phyloP scores from a whole-genome alignment of 2,329 filamentous ascomycete genomes.

The Cladophialophora bantiana region DNA sequence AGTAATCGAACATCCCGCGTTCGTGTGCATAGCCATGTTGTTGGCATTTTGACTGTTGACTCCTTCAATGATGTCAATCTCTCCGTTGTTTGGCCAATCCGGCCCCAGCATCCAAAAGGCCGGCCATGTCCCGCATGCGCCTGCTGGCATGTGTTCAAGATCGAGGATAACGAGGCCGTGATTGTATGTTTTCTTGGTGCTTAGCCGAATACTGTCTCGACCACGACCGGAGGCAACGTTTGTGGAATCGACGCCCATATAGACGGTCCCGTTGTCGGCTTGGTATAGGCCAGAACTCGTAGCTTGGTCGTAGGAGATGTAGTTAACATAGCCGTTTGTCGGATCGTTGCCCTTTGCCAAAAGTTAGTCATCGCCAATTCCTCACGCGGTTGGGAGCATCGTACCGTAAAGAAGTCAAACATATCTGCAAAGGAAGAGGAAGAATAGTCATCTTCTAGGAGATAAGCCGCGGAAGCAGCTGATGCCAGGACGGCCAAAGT shows the following conservation, averaged over 20 bases:
- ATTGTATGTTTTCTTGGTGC: slow-evolving; percentile 68
- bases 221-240: slow-evolving; percentile 65
- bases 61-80: slow-evolving; percentile 77
- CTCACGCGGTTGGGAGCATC: slow-evolving; percentile 27
- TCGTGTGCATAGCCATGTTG: slow-evolving; percentile 72
- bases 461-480: slow-evolving; percentile 46
- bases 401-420: slow-evolving; percentile 60
- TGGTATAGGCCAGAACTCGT: slow-evolving; percentile 64
- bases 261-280: slow-evolving; percentile 63
- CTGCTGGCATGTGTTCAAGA: slow-evolving; percentile 76
- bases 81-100: slow-evolving; percentile 68
- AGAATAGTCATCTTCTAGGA: slow-evolving; percentile 58
- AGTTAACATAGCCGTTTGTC: slow-evolving; percentile 77
- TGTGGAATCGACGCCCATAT: slow-evolving; percentile 72
- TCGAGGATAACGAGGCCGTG: slow-evolving; percentile 75
- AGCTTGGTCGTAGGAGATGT: slow-evolving; percentile 66
- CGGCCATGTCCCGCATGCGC: slow-evolving; percentile 76
- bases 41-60: slow-evolving; percentile 69
- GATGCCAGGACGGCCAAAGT: slow-evolving; percentile 26
- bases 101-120: slow-evolving; percentile 65
- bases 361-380: not conserved
- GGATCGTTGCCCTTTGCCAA: slow-evolving; percentile 63
- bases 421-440: slow-evolving; percentile 58
- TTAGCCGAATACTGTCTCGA: slow-evolving; percentile 73
- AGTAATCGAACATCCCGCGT: slow-evolving; percentile 64